A percentile compares a stretch with the other conserved stretches of the same genome.
Conservation (phyloP, 305 asterid species). For the Fraxinus floribunda region DNA sequence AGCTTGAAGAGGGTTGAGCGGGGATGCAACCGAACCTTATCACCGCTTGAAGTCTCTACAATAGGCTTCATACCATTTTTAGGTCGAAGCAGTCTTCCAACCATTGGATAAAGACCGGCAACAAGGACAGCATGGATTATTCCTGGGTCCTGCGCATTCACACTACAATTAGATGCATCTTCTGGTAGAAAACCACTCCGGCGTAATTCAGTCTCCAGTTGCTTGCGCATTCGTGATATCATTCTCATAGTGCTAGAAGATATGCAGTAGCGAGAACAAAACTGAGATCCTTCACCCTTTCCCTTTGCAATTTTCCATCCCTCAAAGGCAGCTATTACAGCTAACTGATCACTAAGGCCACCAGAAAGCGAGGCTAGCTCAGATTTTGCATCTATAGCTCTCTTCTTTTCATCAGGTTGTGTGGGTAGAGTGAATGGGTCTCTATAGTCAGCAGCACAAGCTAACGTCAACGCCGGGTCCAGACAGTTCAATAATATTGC, state of each 20-base stretch:
- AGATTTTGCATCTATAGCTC: slow-evolving; percentile 63
- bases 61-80: slow-evolving; percentile 44
- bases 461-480: slow-evolving; percentile 89
- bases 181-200: slow-evolving; percentile 65
- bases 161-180: slow-evolving; percentile 56
- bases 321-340: slow-evolving; percentile 83
- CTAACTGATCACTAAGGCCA: slow-evolving; percentile 85
- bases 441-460: slow-evolving; percentile 79
- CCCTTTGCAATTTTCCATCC: slow-evolving; percentile 73
- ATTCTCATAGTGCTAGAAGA: slow-evolving; percentile 68
- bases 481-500: slow-evolving; percentile 81
- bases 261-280: slow-evolving; percentile 68
- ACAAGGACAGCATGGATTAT: slow-evolving; percentile 73
- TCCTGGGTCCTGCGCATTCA: slow-evolving; percentile 76
- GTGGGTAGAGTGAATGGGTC: slow-evolving; percentile 85
- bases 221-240: slow-evolving; percentile 73
- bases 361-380: slow-evolving; percentile 80
- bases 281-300: slow-evolving; percentile 57
- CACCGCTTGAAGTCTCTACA: slow-evolving; percentile 67
- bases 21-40: slow-evolving; percentile 79
- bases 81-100: slow-evolving; percentile 68
- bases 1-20: slow-evolving; percentile 57
- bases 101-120: slow-evolving; percentile 88
- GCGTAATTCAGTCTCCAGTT: slow-evolving; percentile 56
- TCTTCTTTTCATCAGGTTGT: slow-evolving; percentile 64